Conservation (phyloP, 1,284 basidiomycete genomes). For the Neolentinus lepideus region DNA sequence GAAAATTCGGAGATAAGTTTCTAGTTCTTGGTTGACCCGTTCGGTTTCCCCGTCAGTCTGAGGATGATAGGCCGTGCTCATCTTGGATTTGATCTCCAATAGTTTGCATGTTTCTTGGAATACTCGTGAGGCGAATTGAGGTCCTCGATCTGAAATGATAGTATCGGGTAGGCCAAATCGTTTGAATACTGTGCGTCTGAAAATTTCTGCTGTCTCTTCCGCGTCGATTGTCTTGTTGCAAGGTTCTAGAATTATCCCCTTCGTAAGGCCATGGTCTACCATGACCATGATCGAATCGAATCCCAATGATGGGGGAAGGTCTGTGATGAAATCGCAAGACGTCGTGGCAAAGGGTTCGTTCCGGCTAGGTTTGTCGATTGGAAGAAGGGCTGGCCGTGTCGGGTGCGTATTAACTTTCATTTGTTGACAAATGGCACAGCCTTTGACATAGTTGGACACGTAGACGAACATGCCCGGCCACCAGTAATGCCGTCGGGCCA, state of each 20-base stretch:
- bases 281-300: conserved; percentile 16
- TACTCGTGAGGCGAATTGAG: conserved; percentile 13
- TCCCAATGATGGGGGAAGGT: conserved; percentile 5
- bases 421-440: conserved; percentile 7
- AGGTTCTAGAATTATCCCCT: conserved; percentile 10
- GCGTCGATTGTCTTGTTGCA: conserved; percentile 11
- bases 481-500: conserved; percentile 6
- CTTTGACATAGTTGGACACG: conserved; percentile 7
- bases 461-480: conserved; percentile 11
- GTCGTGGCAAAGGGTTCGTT: conserved; percentile 8
- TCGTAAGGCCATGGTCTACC: conserved; percentile 12
- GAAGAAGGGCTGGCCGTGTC: background rate
- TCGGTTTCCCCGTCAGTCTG: conserved; percentile 39
- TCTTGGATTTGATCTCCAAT: background rate
- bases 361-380: conserved; percentile 3
- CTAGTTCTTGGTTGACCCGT: conserved; percentile 30
- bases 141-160: conserved; percentile 18
- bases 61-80: conserved; percentile 25
- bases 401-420: conserved; percentile 6
- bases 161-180: conserved; percentile 13
- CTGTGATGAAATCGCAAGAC: conserved; percentile 12
- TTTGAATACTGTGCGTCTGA: conserved; percentile 12
- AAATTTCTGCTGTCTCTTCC: conserved; percentile 5
- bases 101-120: background rate
- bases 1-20: conserved; percentile 28